Base-by-base conservation (phyloP, 139 green algal species). In the Chlamydomonas eustigma region DNA sequence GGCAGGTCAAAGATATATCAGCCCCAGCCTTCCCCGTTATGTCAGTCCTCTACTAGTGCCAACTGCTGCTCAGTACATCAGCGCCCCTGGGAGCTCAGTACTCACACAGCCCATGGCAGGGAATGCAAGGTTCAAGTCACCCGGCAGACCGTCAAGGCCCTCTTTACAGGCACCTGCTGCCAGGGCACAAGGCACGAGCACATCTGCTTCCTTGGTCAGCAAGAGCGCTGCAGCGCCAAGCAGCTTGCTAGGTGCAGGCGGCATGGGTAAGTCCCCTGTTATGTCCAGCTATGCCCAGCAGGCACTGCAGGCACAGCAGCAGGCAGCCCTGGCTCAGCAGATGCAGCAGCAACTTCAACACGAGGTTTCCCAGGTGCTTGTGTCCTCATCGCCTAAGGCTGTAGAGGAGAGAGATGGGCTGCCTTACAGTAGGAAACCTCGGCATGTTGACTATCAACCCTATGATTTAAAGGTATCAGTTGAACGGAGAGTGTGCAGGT, bases 391-490 rank as follows among this genome's bases (percentile, higher is more conserved):
- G 12, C 6, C 12, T 25, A 31, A 8, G 6, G 52, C 12, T 4
- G 52, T 4, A 6, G 3, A 39, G 39, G 70, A 71, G 50, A 30
- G 63, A 30, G 79, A 84, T 28, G 81, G 81, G 0, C 52, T 89
- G 32, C 72, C 84, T 2, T 89, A 79, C 74, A 89, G 81, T 74
- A 58, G 64, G 31, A 86, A 89, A 37, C 84, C 81, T 2, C 77
- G 79, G 24, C 37, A 38, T 8, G 81, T 87, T 18, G 78, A 89
- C 3, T 87, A 77, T 73, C 51, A 82, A 36, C 80, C 81, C 0
- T 85, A 87, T 50, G 82, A 81, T 34, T 30, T 78, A 22, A 82
- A 79, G 77, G 81, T 79, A 24, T 0, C 37, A 24, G 66, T 32
- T 74, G 30, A 58, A 58, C 18, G 44, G 44, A 18, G 18, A 18